Conservation (phyloP, 345 rosid genomes). For the Anastatica hierochuntica region DNA sequence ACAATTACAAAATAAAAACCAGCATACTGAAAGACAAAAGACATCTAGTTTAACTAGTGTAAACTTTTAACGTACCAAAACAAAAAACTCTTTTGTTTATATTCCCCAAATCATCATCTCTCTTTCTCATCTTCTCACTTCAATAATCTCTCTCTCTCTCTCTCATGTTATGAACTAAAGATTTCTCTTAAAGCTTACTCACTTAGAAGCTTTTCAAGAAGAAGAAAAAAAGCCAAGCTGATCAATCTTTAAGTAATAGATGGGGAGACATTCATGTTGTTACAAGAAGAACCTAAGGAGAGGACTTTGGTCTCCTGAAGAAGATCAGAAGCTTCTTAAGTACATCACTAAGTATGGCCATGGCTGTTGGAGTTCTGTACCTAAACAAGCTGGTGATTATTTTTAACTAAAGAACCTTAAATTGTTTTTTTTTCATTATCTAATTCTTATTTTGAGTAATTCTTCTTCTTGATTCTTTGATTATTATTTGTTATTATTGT, state of each 20-base stretch:
- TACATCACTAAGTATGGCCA: conserved; percentile 87
- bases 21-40: too few relatives aligned
- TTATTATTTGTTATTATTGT: too few relatives aligned
- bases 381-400: conserved; percentile 70
- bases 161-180: conserved; percentile 20
- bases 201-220: not conserved
- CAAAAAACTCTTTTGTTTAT: conserved; percentile 23
- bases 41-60: conserved; percentile 8
- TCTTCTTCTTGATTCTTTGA: not conserved
- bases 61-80: conserved; percentile 21
- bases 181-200: conserved; percentile 4
- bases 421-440: too few relatives aligned
- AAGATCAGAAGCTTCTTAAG: conserved; percentile 84
- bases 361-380: conserved; percentile 99
- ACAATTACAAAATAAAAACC: not conserved
- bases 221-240: not conserved
- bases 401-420: too few relatives aligned
- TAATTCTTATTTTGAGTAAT: not conserved
- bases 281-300: conserved; percentile 93
- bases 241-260: conserved; percentile 1
- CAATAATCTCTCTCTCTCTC: conserved; percentile 12
- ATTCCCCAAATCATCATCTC: conserved; percentile 28
- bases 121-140: conserved; percentile 30
- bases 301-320: conserved; percentile 99
- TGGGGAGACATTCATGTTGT: conserved; percentile 98